Evolutionary conservation across 2,329 filamentous ascomycete species (phyloP).

Genomic region (Neonectria sp.): DNA sequence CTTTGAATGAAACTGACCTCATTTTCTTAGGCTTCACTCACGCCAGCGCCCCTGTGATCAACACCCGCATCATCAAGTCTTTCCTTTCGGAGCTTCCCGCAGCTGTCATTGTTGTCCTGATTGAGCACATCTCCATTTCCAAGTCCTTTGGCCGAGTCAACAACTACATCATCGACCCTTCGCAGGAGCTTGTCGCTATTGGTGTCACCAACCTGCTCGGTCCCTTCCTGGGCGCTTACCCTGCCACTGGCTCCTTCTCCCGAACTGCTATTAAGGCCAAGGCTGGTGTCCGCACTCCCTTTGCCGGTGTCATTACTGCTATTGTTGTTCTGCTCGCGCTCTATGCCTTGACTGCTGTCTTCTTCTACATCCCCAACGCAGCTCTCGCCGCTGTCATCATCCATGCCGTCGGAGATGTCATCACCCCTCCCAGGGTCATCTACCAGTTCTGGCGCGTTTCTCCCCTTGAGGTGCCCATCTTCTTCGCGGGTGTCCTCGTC

Average conservation of each 20-base stretch:
- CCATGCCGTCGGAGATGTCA: slow-evolving; percentile 88
- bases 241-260: slow-evolving; percentile 91
- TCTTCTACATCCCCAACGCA: slow-evolving; percentile 89
- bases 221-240: slow-evolving; percentile 86
- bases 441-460: slow-evolving; percentile 93
- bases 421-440: slow-evolving; percentile 85
- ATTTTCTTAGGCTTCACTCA: slow-evolving; percentile 74
- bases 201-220: slow-evolving; percentile 82
- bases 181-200: slow-evolving; percentile 84
- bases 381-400: slow-evolving; percentile 88
- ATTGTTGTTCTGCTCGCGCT: slow-evolving; percentile 86
- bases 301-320: slow-evolving; percentile 89
- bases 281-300: slow-evolving; percentile 88
- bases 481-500: slow-evolving; percentile 87
- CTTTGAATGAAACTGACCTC: not conserved
- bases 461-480: slow-evolving; percentile 86
- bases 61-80: slow-evolving; percentile 70
- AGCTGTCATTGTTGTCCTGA: slow-evolving; percentile 82
- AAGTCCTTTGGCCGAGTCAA: slow-evolving; percentile 87
- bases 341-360: slow-evolving; percentile 86
- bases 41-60: slow-evolving; percentile 76
- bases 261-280: slow-evolving; percentile 96
- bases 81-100: slow-evolving; percentile 79
- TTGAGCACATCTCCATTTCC: slow-evolving; percentile 87
- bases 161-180: slow-evolving; percentile 86